Conservation (phyloP, 495 filamentous ascomycete genomes). For the Penicillium silybi region DNA sequence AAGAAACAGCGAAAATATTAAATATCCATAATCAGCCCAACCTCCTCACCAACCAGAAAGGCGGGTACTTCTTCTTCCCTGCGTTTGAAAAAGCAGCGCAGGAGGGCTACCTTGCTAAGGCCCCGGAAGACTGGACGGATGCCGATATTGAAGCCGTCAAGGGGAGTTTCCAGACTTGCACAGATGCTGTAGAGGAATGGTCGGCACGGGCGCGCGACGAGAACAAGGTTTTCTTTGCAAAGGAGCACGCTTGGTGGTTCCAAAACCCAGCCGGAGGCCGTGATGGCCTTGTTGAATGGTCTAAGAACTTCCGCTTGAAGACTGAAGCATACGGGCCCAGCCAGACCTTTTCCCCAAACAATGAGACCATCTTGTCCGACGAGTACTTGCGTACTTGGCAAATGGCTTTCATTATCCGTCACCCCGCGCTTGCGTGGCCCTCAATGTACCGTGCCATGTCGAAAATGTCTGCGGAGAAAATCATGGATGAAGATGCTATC, state of each 20-base stretch:
- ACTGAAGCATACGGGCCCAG: slow-evolving; percentile 9
- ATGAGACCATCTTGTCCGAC: slow-evolving; percentile 37
- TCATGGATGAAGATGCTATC: slow-evolving; percentile 8
- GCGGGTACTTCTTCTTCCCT: slow-evolving; percentile 38
- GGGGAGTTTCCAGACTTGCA: slow-evolving; percentile 15
- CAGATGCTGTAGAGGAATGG: slow-evolving; percentile 25
- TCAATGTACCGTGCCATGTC: slow-evolving; percentile 31
- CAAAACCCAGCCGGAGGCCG: slow-evolving; percentile 9
- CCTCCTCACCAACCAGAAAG: slow-evolving; percentile 25
- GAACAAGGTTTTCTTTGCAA: slow-evolving; percentile 32
- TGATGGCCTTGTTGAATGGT: background rate
- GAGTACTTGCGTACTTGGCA: slow-evolving; percentile 32
- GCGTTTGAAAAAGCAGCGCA: slow-evolving; percentile 8
- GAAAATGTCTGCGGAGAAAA: slow-evolving; percentile 16
- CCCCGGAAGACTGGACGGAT: slow-evolving; percentile 21
- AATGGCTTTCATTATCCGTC: slow-evolving; percentile 40
- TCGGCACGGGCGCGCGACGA: slow-evolving; percentile 19
- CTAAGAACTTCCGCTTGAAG: slow-evolving; percentile 2
- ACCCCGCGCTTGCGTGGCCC: slow-evolving; percentile 39
- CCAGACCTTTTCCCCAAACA: slow-evolving; percentile 22
- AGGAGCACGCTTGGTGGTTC: slow-evolving; percentile 36
- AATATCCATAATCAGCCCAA: slow-evolving; percentile 35
- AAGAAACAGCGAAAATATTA: slow-evolving; percentile 23
- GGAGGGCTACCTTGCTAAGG: slow-evolving; percentile 11
- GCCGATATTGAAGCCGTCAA: slow-evolving; percentile 16